phyloP scores from a whole-genome alignment of 106 monocot species.

The Dendrobium catenatum region DNA sequence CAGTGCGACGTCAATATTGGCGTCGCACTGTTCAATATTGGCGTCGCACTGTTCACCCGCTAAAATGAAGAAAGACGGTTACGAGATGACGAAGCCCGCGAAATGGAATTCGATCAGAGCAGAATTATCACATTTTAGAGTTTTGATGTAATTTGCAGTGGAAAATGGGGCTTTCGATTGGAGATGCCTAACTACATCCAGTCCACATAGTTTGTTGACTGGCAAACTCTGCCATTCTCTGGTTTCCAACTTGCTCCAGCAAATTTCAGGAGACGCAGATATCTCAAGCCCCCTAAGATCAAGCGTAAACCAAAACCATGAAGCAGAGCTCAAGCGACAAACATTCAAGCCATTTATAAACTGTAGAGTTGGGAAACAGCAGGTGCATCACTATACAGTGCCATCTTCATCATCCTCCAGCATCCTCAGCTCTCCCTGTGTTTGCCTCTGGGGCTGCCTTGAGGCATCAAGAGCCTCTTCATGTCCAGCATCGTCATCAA shows the following conservation, averaged over 20 bases:
- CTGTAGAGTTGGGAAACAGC: no score
- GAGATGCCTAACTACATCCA: not conserved
- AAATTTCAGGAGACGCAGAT: not conserved
- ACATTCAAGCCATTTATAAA: not conserved
- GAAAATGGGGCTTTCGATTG: no score
- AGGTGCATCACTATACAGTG: not conserved
- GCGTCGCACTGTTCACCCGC: no score
- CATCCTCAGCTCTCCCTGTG: not conserved
- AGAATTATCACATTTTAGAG: no score
- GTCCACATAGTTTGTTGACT: not conserved
- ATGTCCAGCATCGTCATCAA: slow-evolving; percentile 3
- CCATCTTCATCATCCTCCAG: slow-evolving; percentile 1
- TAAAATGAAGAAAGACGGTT: no score
- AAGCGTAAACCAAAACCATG: not conserved
- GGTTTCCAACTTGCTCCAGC: not conserved
- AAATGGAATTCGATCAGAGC: no score
- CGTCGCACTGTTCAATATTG: no score
- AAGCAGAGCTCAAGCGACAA: not conserved
- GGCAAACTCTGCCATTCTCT: not conserved
- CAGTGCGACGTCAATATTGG: no score
- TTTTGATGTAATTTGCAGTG: no score
- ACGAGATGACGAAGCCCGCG: no score
- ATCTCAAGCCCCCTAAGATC: not conserved
- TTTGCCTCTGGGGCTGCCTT: slow-evolving; percentile 1
- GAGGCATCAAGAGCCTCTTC: not conserved